phyloP scores from a whole-genome alignment of 2,329 filamentous ascomycete genomes.

The Penicillium polonicum region DNA sequence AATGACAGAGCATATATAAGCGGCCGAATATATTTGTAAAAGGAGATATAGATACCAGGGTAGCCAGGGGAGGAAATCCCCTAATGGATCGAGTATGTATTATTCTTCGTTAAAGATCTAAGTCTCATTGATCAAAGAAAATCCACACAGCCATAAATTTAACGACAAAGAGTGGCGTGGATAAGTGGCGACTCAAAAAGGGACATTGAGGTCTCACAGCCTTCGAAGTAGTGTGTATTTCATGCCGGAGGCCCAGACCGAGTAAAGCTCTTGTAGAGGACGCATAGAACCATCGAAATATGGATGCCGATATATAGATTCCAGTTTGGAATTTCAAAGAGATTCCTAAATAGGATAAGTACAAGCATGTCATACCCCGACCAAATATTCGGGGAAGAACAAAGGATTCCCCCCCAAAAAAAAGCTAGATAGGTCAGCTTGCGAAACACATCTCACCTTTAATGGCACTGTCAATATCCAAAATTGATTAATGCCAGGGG shows the following conservation, averaged over 20 bases:
- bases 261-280: not conserved
- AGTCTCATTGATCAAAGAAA: not conserved
- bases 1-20: not conserved
- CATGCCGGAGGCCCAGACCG: not conserved
- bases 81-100: not conserved
- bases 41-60: not conserved
- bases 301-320: not conserved
- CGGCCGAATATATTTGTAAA: too few relatives aligned
- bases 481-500: constrained; percentile 12
- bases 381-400: not conserved
- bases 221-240: too few relatives aligned
- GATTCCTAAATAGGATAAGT: not conserved
- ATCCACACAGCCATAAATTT: not conserved
- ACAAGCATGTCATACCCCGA: not conserved
- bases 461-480: not conserved
- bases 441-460: constrained; percentile 2
- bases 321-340: not conserved
- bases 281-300: not conserved
- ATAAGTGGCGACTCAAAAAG: too few relatives aligned
- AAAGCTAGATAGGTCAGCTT: constrained; percentile 2
- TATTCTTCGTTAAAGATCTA: not conserved
- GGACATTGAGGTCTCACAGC: not conserved
- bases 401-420: not conserved
- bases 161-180: not conserved
- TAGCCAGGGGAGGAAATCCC: not conserved